Percentiles rank a stretch among this genome's conserved stretches.
Evolutionary conservation across 257 asterid species (phyloP).

Genomic region (Lithospermum erythrorhizon): DNA sequence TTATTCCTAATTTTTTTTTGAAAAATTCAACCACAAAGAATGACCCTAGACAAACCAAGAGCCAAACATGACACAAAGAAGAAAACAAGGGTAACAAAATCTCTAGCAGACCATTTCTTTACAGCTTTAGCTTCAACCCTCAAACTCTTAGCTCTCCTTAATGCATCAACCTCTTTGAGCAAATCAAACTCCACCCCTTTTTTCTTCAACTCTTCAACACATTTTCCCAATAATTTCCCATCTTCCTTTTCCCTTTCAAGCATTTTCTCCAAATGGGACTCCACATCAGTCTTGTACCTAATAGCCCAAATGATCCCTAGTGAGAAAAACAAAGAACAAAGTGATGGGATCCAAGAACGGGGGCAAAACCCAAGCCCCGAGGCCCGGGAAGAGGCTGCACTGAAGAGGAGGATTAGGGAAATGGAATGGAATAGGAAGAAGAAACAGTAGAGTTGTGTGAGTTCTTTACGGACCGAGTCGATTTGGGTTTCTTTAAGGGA

Average conservation of each 20-base stretch:
- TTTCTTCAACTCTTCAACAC: constrained; percentile 78
- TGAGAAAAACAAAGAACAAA: constrained; percentile 40
- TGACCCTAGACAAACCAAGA: constrained; percentile 45
- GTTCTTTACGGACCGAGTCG: constrained; percentile 52
- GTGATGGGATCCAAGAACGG: constrained; percentile 51
- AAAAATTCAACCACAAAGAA: constrained; percentile 33
- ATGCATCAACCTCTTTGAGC: constrained; percentile 82
- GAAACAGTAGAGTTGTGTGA: constrained; percentile 72
- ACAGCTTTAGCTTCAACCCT: constrained; percentile 49
- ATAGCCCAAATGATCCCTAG: constrained; percentile 61
- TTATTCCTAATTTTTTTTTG: no score
- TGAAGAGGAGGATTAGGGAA: constrained; percentile 70
- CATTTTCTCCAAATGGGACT: constrained; percentile 56
- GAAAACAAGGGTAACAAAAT: constrained; percentile 54
- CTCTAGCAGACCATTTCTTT: constrained; percentile 68
- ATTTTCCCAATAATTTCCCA: constrained; percentile 45
- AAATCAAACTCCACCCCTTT: constrained; percentile 74
- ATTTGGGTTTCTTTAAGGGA: constrained; percentile 67
- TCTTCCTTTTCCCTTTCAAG: constrained; percentile 74
- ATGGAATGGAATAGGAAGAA: constrained; percentile 89
- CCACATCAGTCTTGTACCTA: constrained; percentile 47
- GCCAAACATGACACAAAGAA: constrained; percentile 51
- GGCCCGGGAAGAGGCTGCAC: constrained; percentile 28
- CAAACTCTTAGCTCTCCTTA: constrained; percentile 84
- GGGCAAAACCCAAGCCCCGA: constrained; percentile 19